Conservation (phyloP, 768 basidiomycete genomes). For the Mycena belliarum region DNA sequence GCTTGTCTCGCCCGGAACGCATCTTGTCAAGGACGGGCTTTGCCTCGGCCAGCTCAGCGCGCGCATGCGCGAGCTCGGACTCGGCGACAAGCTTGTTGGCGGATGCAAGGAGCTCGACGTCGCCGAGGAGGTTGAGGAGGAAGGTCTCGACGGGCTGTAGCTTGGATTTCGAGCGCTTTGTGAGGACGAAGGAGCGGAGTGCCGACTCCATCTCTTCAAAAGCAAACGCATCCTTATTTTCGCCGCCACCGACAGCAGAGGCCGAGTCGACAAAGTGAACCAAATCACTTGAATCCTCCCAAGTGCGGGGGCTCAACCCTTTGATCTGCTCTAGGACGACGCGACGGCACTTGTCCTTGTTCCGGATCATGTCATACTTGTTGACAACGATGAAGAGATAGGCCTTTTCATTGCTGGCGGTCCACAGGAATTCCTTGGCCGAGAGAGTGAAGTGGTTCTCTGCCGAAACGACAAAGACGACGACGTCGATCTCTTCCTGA, state of each 20-base stretch:
- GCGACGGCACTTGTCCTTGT: slow-evolving; percentile 90
- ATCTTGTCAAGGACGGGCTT: slow-evolving; percentile 90
- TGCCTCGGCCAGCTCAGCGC: slow-evolving; percentile 61
- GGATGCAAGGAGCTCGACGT: slow-evolving; percentile 83
- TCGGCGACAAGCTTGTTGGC: slow-evolving; percentile 89
- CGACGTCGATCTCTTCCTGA: slow-evolving; percentile 97
- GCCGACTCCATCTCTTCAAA: slow-evolving; percentile 90
- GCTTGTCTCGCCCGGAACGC: slow-evolving; percentile 64
- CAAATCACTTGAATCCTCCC: slow-evolving; percentile 87
- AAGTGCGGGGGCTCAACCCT: slow-evolving; percentile 88
- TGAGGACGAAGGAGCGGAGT: slow-evolving; percentile 91
- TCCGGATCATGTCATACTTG: slow-evolving; percentile 93
- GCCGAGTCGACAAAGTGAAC: slow-evolving; percentile 98
- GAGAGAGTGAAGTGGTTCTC: slow-evolving; percentile 99
- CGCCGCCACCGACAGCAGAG: slow-evolving; percentile 59
- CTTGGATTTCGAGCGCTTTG: slow-evolving; percentile 95
- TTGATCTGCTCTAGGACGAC: slow-evolving; percentile 92
- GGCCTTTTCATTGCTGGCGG: slow-evolving; percentile 94
- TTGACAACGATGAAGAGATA: slow-evolving; percentile 99
- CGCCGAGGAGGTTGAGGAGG: slow-evolving; percentile 84
- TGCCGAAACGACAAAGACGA: slow-evolving; percentile 96
- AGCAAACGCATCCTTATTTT: slow-evolving; percentile 64
- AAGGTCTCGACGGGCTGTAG: slow-evolving; percentile 92
- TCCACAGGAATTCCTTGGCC: slow-evolving; percentile 90
- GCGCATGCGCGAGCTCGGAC: slow-evolving; percentile 71